Evolutionary conservation across 495 filamentous ascomycete genomes (phyloP), one percentile per base, ranked within the genome.

Genomic region (Glarea lozoyensis): DNA sequence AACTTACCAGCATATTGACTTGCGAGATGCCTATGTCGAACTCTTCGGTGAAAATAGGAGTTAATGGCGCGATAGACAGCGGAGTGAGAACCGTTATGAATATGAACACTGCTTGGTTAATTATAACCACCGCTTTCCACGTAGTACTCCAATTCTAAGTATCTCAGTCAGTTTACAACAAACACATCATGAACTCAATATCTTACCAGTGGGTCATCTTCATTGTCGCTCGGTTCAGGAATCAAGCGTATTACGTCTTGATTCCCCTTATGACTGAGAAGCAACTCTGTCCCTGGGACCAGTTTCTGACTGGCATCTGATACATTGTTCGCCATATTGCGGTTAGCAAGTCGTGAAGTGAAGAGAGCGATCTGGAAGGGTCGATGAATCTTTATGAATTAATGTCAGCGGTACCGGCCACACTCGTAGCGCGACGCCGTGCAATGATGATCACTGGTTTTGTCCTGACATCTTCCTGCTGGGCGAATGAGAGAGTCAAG

Each of bases 161-260:
- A 60, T 33, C 73, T 5, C 10, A 37, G n/a, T 43, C 52, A 78
- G 75, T 5, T 64, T 61, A 48, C 67, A 46, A 48, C 74, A 69
- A 42, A 72, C 56, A 22, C 65, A 51, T 4, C 59, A 64, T 52
- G 78, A 72, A 67, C 72, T 72, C 10, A 74, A 72, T 6, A 69
- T 70, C 78, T 54, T 13, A 74, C 66, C 21, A 81, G 50, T 11
- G 77, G 73, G 46, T 77, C 72, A 40, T 75, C 64, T 1, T 66
- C 68, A 35, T 72, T 60, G 39, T 56, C 55, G 0, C 69, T 74
- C 1, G 73, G 73, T 2, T 63, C 49, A 1, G 73, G 73, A 25
- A 75, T 29, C 25, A 29, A n/a, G 25, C 25, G n/a, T 29, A 29
- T 29, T n/a, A 7, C n/a, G 7, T 29, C 25, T 29, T 7, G 7